Evolutionary conservation across 164 flowering plant genomes (phyloP).

Genomic region (Tetrastigma voinierianum): DNA sequence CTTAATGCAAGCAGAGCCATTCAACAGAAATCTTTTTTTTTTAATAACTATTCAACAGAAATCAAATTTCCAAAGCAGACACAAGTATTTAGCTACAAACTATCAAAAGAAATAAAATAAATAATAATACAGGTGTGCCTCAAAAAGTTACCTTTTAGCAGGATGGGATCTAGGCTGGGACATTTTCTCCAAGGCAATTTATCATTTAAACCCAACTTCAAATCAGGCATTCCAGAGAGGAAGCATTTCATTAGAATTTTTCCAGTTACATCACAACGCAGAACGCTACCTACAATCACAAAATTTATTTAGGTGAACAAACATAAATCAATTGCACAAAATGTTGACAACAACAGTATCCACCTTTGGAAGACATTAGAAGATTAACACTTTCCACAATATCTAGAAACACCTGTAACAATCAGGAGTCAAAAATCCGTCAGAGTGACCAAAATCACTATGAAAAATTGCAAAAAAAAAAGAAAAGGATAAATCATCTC

Average conservation of each 20-base stretch:
- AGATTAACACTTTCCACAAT: conserved; percentile 99
- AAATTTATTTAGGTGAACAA: conserved; percentile 11
- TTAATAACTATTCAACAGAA: too few relatives aligned
- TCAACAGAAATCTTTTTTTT: too few relatives aligned
- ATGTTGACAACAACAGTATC: neutral
- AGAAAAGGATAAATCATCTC: conserved; percentile 50
- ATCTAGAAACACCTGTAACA: conserved; percentile 86
- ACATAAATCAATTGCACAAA: conserved; percentile 3
- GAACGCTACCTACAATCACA: conserved; percentile 71
- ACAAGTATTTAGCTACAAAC: neutral
- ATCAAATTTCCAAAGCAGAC: neutral
- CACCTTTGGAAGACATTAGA: conserved; percentile 99
- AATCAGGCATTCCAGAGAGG: conserved; percentile 99
- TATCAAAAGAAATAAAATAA: neutral
- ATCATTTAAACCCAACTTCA: conserved; percentile 96
- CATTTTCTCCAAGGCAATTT: conserved; percentile 96
- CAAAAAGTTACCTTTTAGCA: conserved; percentile 70
- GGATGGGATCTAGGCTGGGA: conserved; percentile 92
- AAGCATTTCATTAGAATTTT: conserved; percentile 99
- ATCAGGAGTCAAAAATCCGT: conserved; percentile 10
- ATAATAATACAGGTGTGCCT: neutral
- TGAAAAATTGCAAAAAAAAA: neutral
- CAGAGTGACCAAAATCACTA: neutral
- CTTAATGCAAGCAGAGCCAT: too few relatives aligned
- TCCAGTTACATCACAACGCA: conserved; percentile 97